phyloP scores from a whole-genome alignment of 345 rosid species.

The Hirschfeldia incana region DNA sequence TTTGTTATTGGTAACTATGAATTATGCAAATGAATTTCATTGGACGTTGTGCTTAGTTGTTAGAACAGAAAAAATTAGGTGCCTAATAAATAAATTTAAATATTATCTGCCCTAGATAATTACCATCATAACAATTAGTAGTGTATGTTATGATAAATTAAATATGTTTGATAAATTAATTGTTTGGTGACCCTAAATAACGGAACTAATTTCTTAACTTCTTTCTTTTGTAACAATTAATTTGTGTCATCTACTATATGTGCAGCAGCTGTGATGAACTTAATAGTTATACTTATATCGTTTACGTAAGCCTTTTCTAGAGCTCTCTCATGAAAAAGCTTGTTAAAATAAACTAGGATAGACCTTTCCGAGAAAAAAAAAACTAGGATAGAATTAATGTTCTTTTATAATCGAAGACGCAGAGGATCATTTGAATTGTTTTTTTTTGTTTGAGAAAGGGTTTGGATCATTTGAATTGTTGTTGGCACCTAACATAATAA shows the following conservation, averaged over 20 bases:
- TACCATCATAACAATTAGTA: background rate
- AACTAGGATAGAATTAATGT: background rate
- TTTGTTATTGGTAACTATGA: background rate
- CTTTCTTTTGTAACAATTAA: background rate
- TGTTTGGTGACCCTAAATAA: conserved; percentile 28
- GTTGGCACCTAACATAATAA: conserved; percentile 14
- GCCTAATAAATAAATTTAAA: background rate
- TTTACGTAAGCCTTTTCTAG: background rate
- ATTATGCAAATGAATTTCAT: conserved; percentile 11
- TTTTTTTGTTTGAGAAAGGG: too few species aligned
- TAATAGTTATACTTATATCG: background rate
- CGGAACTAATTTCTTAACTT: conserved; percentile 3
- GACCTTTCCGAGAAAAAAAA: too few species aligned
- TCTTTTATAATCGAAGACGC: background rate
- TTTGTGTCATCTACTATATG: background rate
- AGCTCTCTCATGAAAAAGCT: background rate
- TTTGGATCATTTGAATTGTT: conserved; percentile 5
- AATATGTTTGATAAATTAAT: background rate
- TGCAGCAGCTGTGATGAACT: background rate
- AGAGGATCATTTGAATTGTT: conserved; percentile 13
- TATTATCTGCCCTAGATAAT: background rate
- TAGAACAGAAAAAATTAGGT: conserved; percentile 29
- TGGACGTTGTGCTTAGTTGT: conserved; percentile 16
- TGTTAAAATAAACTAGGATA: background rate
- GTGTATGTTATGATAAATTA: background rate